Conservation (phyloP, 2,329 filamentous ascomycete genomes). For the Diaporthe humulicola region DNA sequence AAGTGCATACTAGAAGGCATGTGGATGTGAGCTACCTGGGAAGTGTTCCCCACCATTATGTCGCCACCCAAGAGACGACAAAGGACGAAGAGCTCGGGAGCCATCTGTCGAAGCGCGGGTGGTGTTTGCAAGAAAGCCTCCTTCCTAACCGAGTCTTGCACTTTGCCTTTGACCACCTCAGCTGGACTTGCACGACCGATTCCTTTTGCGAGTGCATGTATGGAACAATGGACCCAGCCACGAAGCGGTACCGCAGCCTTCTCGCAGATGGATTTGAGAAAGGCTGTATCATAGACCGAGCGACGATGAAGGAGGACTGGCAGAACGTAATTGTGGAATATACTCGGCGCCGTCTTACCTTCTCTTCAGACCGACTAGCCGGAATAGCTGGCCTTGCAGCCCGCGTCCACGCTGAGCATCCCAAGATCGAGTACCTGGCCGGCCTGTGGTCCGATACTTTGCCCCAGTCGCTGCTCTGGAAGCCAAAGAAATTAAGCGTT, state of each 20-base stretch:
- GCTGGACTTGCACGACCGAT: slow-evolving; percentile 1
- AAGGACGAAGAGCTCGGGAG: neutral
- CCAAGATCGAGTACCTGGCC: neutral
- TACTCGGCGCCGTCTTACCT: neutral
- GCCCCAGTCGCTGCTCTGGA: neutral
- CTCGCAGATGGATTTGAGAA: neutral
- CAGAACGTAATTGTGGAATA: neutral
- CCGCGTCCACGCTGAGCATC: neutral
- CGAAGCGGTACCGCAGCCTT: neutral
- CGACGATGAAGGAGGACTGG: neutral
- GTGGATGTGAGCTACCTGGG: neutral
- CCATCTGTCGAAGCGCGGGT: neutral
- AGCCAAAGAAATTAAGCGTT: neutral
- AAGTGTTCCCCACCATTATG: neutral
- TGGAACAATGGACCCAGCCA: neutral
- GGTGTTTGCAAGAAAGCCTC: neutral
- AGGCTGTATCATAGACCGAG: neutral
- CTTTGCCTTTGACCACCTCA: neutral
- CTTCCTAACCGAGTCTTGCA: neutral
- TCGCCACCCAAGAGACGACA: neutral
- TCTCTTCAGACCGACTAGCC: neutral
- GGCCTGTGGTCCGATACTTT: neutral
- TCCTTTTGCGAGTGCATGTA: slow-evolving; percentile 2
- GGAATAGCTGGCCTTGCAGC: neutral
- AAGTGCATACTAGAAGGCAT: neutral